A percentile compares a stretch with the other conserved stretches of the same genome.
Evolutionary conservation across 106 monocot species (phyloP).

Genomic region (Apostasia ramifera): DNA sequence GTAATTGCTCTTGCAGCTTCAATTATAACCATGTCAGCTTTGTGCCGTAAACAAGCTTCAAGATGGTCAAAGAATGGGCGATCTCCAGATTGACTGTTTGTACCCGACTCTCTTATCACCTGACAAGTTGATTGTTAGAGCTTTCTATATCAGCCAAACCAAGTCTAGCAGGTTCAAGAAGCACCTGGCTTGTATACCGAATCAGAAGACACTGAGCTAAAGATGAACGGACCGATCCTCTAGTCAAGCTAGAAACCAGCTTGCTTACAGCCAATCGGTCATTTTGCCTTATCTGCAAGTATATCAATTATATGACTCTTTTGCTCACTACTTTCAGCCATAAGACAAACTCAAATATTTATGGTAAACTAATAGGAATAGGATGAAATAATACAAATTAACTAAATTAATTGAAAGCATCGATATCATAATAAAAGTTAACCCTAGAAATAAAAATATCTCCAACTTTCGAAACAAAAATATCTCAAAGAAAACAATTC

Average conservation of each 20-base stretch:
- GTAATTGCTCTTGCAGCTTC: conserved; percentile 99
- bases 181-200: conserved; percentile 89
- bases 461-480: too few relatives aligned
- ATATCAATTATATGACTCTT: too few relatives aligned
- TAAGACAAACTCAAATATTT: too few relatives aligned
- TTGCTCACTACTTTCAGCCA: too few relatives aligned
- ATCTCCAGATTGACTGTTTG: conserved; percentile 71
- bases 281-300: conserved; percentile 84
- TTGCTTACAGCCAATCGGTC: conserved; percentile 97
- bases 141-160: conserved; percentile 1
- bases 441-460: too few relatives aligned
- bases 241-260: conserved; percentile 86
- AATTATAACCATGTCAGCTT: conserved; percentile 98
- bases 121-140: conserved; percentile 12
- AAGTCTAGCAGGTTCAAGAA: not conserved
- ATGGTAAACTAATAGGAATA: too few relatives aligned
- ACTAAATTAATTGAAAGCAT: too few relatives aligned
- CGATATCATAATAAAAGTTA: too few relatives aligned
- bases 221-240: conserved; percentile 87
- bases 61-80: conserved; percentile 90
- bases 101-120: conserved; percentile 77
- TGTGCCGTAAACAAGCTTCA: conserved; percentile 89
- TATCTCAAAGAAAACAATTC: too few relatives aligned
- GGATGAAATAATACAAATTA: too few relatives aligned
- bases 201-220: conserved; percentile 95